Evolutionary conservation across 768 basidiomycete genomes (phyloP).

Genomic region (Pleurotus ostreatus): DNA sequence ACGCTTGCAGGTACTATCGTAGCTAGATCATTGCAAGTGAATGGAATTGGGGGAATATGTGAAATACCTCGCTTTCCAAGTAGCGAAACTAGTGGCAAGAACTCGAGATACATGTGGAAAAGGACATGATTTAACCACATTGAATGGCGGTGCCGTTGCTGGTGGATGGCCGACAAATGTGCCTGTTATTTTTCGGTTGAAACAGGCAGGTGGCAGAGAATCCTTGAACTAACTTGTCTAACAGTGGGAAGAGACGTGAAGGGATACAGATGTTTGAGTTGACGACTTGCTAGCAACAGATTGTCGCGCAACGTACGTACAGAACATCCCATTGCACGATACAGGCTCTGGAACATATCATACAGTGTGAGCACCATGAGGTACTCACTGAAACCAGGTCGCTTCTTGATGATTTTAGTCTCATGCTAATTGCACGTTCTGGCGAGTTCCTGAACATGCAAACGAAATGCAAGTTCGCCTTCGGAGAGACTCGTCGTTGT

Average conservation of each 20-base stretch:
- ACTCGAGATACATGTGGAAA: no score
- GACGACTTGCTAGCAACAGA: not conserved
- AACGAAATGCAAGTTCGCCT: no score
- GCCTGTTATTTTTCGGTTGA: not conserved
- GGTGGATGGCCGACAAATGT: not conserved
- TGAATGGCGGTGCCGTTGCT: conserved; percentile 1
- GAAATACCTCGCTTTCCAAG: no score
- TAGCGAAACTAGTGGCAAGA: no score
- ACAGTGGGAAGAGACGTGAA: not conserved
- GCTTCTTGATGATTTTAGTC: not conserved
- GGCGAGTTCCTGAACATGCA: not conserved
- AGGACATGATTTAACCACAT: not conserved
- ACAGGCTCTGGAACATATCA: conserved; percentile 5
- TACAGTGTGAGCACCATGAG: not conserved
- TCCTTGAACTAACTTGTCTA: not conserved
- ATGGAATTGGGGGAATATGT: no score
- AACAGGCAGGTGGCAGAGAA: not conserved
- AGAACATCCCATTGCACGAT: conserved; percentile 2
- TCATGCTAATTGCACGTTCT: not conserved
- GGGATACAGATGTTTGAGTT: not conserved
- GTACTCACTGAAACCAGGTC: conserved; percentile 4
- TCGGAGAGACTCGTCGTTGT: no score
- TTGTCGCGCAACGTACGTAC: not conserved
- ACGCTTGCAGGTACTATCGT: conserved; percentile 6
- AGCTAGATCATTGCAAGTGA: no score